These are phyloP conservation scores for Toxoplasma gondii DNA, from an alignment of 169 alveolate species.

Conservation along the genomic window DNA sequence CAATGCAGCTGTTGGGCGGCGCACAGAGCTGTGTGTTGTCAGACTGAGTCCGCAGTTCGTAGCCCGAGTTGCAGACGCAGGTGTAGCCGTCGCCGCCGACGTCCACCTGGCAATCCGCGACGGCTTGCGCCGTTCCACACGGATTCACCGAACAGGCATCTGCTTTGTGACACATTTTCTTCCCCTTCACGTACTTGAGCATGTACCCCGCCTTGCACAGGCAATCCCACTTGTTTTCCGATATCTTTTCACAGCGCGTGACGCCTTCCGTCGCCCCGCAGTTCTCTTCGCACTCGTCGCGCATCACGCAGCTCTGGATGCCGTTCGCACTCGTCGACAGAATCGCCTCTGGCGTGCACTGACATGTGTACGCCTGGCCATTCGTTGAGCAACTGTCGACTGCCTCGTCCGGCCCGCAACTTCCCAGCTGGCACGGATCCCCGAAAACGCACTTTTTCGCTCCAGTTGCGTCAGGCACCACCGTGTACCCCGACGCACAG, in stretches of 20 bases:
- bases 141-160: slow-evolving; percentile 7
- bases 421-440: not conserved
- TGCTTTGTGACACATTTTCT: not conserved
- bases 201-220: slow-evolving; percentile 10
- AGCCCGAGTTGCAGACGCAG: slow-evolving; percentile 13
- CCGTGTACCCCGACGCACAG: slow-evolving; percentile 31
- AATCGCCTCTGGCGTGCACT: not conserved
- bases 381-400: slow-evolving; percentile 1
- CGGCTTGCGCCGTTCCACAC: not conserved
- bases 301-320: not conserved
- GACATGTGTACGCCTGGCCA: slow-evolving; percentile 3
- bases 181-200: not conserved
- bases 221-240: not conserved
- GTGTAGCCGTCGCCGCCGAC: not conserved
- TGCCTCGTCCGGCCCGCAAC: not conserved
- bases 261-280: slow-evolving; percentile 6
- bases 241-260: not conserved
- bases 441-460: not conserved
- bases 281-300: not conserved
- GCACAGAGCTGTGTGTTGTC: slow-evolving; percentile 24
- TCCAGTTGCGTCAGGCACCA: not conserved
- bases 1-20: not conserved
- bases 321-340: not conserved
- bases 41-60: not conserved
- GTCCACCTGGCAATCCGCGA: not conserved